Evolutionary conservation across 2,329 filamentous ascomycete species (phyloP).

Genomic region (Colletotrichum neosansevieriae): DNA sequence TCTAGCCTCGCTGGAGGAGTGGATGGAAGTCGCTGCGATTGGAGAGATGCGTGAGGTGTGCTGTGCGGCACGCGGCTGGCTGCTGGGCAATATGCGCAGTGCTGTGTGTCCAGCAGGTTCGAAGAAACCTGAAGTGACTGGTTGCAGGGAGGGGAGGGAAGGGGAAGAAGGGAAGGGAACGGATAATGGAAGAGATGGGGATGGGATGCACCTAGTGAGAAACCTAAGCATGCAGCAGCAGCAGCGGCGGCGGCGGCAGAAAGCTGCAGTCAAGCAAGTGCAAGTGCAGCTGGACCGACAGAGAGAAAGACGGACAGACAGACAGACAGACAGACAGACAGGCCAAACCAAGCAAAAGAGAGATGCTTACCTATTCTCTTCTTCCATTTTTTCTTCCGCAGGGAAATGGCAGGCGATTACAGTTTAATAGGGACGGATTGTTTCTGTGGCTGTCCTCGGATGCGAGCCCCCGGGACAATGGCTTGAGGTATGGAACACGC

Average conservation of each 20-base stretch:
- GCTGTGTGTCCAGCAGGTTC: not conserved
- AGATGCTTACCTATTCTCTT: constrained; percentile 49
- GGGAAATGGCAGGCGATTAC: constrained; percentile 27
- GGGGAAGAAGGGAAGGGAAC: not conserved
- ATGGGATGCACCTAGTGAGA: constrained; percentile 1
- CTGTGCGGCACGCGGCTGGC: constrained; percentile 1
- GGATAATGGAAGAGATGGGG: constrained; percentile 6
- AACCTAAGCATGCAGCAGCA: not conserved
- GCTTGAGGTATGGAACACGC: constrained; percentile 40
- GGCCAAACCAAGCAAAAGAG: constrained; percentile 12
- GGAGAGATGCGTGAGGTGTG: not conserved
- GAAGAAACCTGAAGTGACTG: not conserved
- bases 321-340: not conserved
- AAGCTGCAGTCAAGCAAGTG: not conserved
- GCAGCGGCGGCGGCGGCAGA: not conserved
- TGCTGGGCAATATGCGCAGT: not conserved
- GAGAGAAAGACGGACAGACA: not conserved
- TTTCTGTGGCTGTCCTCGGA: constrained; percentile 36
- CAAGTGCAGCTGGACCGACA: not conserved
- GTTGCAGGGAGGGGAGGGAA: constrained; percentile 25
- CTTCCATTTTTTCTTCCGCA: not conserved
- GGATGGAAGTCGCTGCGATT: constrained; percentile 6
- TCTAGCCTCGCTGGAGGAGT: constrained; percentile 42
- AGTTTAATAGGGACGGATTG: constrained; percentile 36
- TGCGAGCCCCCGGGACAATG: constrained; percentile 30